Base-by-base conservation (phyloP, 2,329 filamentous ascomycete genomes). In the Diaporthe aspalathi region DNA sequence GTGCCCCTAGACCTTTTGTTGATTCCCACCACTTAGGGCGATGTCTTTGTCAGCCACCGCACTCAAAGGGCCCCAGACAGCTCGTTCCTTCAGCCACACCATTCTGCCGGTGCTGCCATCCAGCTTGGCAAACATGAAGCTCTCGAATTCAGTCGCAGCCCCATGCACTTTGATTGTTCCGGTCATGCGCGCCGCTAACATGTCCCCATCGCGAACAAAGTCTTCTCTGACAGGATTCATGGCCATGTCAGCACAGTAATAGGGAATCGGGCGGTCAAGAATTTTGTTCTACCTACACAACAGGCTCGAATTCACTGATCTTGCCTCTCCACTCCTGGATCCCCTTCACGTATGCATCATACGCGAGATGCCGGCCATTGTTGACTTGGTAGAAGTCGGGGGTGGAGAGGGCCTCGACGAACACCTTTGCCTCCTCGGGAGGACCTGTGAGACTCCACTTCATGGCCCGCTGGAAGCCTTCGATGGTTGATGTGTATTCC, bases 151-250 rank as follows among this genome's bases (percentile, higher is more conserved):
- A 2, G 71, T 76, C 14, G 75, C 75, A 0, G 47, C 35, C 1
- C 77, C 77, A 1, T 77, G 74, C 3, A 78, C 70, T 53, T 79
- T 79, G 52, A 79, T 76, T 8, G 72, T 76, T 4, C 78, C 78
- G 1, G 74, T 77, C 75, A 80, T 77, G 17, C 74, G 76, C 8
- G 78, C 79, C 12, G 78, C 77, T 16, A 80, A 47, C 68, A 75
- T 75, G 63, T 79, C 72, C n/a, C 76, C 77, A 52, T 79, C 77
- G 17, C 77, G 78, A 22, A 79, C 76, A 49, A 80, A 80, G 60
- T 78, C 74, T 14, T 76, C 67, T 1, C 77, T 80, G 43, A 11
- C n/a, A 5, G 65, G 20, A 20, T 14, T 35, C 16, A 20, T 27
- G 40, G 1, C 7, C 24, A 24, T 45, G 20, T 56, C 16, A 57